Evolutionary conservation across 2,329 filamentous ascomycete species (phyloP).

Genomic region (Cladophialophora chaetospira): DNA sequence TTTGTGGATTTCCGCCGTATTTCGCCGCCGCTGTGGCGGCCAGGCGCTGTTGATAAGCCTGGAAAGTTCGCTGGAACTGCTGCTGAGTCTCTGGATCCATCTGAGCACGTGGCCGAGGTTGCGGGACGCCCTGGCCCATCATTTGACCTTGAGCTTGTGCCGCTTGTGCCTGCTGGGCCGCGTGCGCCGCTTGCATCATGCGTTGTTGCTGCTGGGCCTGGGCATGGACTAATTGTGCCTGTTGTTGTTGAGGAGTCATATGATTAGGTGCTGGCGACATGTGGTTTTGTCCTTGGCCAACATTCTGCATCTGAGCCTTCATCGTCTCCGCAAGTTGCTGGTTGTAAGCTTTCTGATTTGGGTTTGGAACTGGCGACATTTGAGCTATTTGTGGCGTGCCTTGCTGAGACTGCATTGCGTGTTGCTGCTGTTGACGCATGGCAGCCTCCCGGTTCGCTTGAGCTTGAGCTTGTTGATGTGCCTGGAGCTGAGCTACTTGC

Average conservation of each 20-base stretch:
- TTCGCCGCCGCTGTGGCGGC: constrained; percentile 26
- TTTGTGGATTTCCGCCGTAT: constrained; percentile 29
- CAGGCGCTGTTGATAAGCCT: constrained; percentile 22
- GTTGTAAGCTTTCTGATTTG: constrained; percentile 27
- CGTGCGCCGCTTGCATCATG: constrained; percentile 20
- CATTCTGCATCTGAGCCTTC: constrained; percentile 30
- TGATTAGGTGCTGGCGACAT: constrained; percentile 29
- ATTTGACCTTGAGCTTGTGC: constrained; percentile 24
- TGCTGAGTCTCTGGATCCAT: constrained; percentile 24
- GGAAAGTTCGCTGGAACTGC: constrained; percentile 19
- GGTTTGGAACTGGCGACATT: constrained; percentile 36
- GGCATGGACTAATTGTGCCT: constrained; percentile 23
- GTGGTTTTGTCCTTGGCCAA: constrained; percentile 25
- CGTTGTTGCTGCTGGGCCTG: constrained; percentile 28
- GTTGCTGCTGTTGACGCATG: constrained; percentile 36
- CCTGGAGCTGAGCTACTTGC: constrained; percentile 32
- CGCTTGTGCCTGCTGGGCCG: constrained; percentile 5
- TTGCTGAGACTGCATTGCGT: constrained; percentile 35
- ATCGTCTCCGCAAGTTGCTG: constrained; percentile 26
- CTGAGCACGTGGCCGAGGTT: constrained; percentile 26
- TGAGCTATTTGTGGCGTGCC: constrained; percentile 32
- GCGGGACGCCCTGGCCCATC: constrained; percentile 23
- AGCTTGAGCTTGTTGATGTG: constrained; percentile 34
- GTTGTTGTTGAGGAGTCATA: constrained; percentile 31
- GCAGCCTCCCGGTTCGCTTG: constrained; percentile 36